Evolutionary conservation across 2,329 filamentous ascomycete species (phyloP), one percentile per base, ranked within the genome.

Genomic region (Ascochyta viciae-villosae): DNA sequence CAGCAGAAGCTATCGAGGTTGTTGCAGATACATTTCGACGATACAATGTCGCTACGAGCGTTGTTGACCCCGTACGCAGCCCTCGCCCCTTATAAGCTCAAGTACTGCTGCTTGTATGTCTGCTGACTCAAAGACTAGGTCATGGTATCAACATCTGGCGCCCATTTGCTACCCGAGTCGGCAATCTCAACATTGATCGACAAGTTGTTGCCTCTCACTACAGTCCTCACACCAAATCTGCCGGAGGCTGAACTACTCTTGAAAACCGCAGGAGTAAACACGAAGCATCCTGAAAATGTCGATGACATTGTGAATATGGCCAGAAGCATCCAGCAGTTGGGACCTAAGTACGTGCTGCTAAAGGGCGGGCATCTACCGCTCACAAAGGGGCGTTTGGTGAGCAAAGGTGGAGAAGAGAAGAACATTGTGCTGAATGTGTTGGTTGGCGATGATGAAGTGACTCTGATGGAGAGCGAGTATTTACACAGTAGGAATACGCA

Each of bases 281-380:
- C 75, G 1, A 64, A 76, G 6, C 78, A 84, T 3, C 82, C 90
- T 1, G 74, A 81, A 4, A 82, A 79, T 42, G 78, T 91, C 1
- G 80, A 85, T 4, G 90, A 90, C 39, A 76, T 97, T 37, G 86
- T 92, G 63, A 69, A 76, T 0, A 81, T 96, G 31, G 92, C 90
- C 0, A 85, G 83, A 59, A 78, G 79, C 12, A 81, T 96, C 7
- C 85, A 87, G 35, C 73, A 76, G 1, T 79, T 96, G 0, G 93
- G 93, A 0, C 88, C 92, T 0, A 84, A 85, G 61, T 92, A 89
- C 79, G 89, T 97, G 27, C 82, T 98, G 9, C 81, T 97, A 55
- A 98, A 98, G 76, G 94, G 94, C 38, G 94, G 94, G 0, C 95
- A 98, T 77, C 76, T 89, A n/a, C 92, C 94, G 1, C 84, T 98